Evolutionary conservation across 805 yeast species (phyloP).

Genomic region (Metschnikowia aberdeeniae): DNA sequence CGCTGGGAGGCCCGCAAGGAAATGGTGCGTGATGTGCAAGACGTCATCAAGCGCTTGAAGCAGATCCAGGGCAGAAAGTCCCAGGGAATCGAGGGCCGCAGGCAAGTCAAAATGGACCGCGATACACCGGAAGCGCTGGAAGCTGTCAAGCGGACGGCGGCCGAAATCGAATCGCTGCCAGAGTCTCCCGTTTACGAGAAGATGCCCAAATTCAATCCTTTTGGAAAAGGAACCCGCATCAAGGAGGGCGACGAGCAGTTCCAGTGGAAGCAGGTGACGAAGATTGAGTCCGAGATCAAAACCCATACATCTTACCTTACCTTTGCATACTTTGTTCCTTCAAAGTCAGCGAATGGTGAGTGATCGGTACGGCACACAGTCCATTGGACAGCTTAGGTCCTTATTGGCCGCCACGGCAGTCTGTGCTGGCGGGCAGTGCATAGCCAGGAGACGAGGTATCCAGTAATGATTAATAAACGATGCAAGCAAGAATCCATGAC

Average conservation of each 20-base stretch:
- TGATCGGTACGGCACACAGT: too few relatives aligned
- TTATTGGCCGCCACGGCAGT: too few relatives aligned
- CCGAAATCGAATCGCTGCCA: slow-evolving; percentile 13
- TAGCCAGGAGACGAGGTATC: too few relatives aligned
- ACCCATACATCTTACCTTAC: slow-evolving; percentile 92
- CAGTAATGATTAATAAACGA: too few relatives aligned
- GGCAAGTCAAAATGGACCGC: slow-evolving; percentile 33
- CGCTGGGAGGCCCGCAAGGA: slow-evolving; percentile 88
- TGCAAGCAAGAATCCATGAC: too few relatives aligned
- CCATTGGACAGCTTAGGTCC: too few relatives aligned
- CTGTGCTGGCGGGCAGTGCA: too few relatives aligned
- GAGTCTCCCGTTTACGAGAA: slow-evolving; percentile 3
- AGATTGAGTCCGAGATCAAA: slow-evolving; percentile 79
- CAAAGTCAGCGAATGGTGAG: background rate
- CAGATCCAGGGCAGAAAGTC: slow-evolving; percentile 70
- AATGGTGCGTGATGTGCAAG: slow-evolving; percentile 77
- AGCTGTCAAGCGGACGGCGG: slow-evolving; percentile 20
- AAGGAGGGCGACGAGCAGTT: slow-evolving; percentile 81
- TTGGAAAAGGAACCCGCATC: slow-evolving; percentile 83
- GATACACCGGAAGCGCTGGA: slow-evolving; percentile 1
- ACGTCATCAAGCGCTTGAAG: slow-evolving; percentile 68
- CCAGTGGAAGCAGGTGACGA: slow-evolving; percentile 82
- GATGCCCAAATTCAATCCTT: slow-evolving; percentile 61
- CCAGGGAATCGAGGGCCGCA: slow-evolving; percentile 59
- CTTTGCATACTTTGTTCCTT: slow-evolving; percentile 59